Evolutionary conservation across 768 basidiomycete species (phyloP).

Genomic region (Tricholomella constricta): DNA sequence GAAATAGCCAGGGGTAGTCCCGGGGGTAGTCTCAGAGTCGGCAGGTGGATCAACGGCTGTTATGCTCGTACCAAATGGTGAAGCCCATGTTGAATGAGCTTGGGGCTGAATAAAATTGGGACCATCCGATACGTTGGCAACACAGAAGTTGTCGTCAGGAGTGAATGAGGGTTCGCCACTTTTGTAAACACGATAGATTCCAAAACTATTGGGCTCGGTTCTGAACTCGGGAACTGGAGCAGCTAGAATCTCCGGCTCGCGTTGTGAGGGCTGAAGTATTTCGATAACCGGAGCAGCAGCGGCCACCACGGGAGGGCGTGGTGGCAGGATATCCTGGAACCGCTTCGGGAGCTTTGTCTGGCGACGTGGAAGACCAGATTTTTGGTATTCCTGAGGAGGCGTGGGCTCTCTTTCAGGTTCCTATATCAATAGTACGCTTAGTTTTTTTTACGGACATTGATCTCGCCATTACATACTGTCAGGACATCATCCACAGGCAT

Average conservation of each 20-base stretch:
- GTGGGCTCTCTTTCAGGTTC: too few species aligned
- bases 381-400: too few species aligned
- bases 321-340: background rate
- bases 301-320: constrained; percentile 1
- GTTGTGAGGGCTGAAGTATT: background rate
- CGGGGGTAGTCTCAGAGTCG: background rate
- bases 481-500: too few species aligned
- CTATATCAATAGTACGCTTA: too few species aligned
- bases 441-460: too few species aligned
- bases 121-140: background rate
- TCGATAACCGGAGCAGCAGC: background rate
- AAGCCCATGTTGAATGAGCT: too few species aligned
- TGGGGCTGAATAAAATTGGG: background rate
- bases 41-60: too few species aligned
- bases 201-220: constrained; percentile 1
- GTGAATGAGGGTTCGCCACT: constrained; percentile 2
- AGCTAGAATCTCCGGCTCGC: too few species aligned
- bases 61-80: too few species aligned
- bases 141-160: constrained; percentile 3
- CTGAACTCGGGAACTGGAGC: background rate
- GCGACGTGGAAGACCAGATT: background rate
- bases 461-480: too few species aligned
- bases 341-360: background rate
- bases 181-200: constrained; percentile 5
- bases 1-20: constrained; percentile 1